These are phyloP conservation scores for Cyamopsis tetragonoloba DNA, from an alignment of 306 rosid species.

Conservation along the genomic window DNA sequence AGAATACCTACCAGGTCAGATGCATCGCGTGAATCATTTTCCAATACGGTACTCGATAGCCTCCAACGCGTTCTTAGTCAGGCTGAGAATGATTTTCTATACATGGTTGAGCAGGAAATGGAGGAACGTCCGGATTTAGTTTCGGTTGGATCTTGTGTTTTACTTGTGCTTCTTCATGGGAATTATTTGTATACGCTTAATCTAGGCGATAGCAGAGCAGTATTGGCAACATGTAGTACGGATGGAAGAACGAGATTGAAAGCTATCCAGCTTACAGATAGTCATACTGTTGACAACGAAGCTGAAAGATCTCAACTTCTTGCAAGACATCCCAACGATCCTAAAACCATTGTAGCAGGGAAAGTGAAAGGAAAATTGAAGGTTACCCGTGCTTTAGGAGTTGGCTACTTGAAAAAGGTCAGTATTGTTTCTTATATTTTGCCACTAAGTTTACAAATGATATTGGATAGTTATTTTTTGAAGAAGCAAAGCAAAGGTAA, in stretches of 20 bases:
- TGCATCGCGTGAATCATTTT: conserved; percentile 34
- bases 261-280: conserved; percentile 83
- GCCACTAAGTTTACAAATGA: conserved; percentile 8
- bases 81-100: conserved; percentile 84
- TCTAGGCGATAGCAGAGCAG: conserved; percentile 94
- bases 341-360: conserved; percentile 56
- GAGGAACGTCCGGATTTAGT: conserved; percentile 97
- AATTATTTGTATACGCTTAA: conserved; percentile 80
- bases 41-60: conserved; percentile 64
- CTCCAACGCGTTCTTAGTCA: conserved; percentile 74
- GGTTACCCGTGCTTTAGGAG: conserved; percentile 97
- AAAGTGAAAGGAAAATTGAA: conserved; percentile 92
- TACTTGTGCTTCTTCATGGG: conserved; percentile 83
- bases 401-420: conserved; percentile 97
- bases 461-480: neutral
- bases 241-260: conserved; percentile 36
- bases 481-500: neutral
- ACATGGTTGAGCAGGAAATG: conserved; percentile 99
- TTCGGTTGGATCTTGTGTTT: conserved; percentile 90
- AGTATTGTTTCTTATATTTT: neutral
- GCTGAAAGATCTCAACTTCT: conserved; percentile 61
- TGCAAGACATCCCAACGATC: conserved; percentile 81
- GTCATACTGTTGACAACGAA: conserved; percentile 82
- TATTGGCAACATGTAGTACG: conserved; percentile 54
- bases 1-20: conserved; percentile 32